Conservation (phyloP, 2,329 filamentous ascomycete species). For the Colletotrichum kahawae region DNA sequence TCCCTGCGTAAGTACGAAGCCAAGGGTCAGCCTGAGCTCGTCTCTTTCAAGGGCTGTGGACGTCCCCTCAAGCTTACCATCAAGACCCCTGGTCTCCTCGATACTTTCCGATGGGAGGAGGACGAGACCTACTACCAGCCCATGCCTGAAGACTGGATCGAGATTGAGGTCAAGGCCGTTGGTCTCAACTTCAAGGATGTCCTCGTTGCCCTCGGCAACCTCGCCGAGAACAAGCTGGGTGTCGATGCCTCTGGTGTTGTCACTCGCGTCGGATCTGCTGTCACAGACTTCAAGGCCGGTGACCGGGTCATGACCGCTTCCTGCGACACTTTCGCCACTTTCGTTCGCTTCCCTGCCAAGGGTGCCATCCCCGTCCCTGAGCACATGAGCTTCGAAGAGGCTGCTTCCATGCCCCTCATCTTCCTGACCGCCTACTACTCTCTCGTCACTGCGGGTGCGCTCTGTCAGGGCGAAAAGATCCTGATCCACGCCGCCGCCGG, state of each 20-base stretch:
- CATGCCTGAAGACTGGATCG: conserved; percentile 19
- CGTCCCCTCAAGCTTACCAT: conserved; percentile 25
- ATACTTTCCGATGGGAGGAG: conserved; percentile 29
- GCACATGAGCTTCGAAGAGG: conserved; percentile 40
- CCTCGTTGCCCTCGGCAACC: conserved; percentile 30
- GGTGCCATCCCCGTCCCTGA: conserved; percentile 40
- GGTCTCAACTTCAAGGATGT: conserved; percentile 33
- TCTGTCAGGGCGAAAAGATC: conserved; percentile 41
- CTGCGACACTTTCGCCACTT: conserved; percentile 26
- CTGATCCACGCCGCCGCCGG: conserved; percentile 45
- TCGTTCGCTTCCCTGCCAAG: conserved; percentile 22
- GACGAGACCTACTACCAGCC: conserved; percentile 17
- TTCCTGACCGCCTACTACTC: conserved; percentile 36
- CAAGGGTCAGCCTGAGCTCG: conserved; percentile 11
- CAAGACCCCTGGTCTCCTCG: conserved; percentile 26
- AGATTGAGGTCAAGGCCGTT: conserved; percentile 31
- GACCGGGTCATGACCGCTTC: conserved; percentile 30
- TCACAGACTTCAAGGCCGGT: conserved; percentile 31
- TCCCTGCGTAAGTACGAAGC: conserved; percentile 2
- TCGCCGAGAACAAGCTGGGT: conserved; percentile 28
- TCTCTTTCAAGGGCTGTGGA: conserved; percentile 4
- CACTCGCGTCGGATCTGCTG: conserved; percentile 33
- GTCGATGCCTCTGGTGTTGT: conserved; percentile 38
- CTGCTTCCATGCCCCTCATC: conserved; percentile 33
- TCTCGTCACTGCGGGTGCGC: conserved; percentile 27